These are phyloP conservation scores for Scleroderma bovista DNA, from an alignment of 768 basidiomycete species.

Conservation along the genomic window DNA sequence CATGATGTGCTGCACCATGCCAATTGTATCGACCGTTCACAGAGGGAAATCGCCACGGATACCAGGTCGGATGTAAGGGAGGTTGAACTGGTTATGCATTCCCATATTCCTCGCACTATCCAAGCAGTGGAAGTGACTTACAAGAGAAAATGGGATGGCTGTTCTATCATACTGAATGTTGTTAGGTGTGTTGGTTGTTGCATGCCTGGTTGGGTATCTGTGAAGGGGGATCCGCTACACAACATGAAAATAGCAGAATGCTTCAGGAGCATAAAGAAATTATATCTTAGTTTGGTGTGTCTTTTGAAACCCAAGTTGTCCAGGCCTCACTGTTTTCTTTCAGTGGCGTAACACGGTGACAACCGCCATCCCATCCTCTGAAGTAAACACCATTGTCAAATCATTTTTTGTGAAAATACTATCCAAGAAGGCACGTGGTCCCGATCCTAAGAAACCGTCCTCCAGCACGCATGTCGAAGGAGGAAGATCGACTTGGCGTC, in stretches of 20 bases:
- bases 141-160: neutral
- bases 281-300: neutral
- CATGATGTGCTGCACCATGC: neutral
- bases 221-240: neutral
- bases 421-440: neutral
- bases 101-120: neutral
- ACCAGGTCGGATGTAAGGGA: neutral
- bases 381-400: neutral
- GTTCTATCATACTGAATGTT: neutral
- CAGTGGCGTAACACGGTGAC: neutral
- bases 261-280: neutral
- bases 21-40: neutral
- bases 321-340: neutral
- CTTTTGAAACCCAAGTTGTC: neutral
- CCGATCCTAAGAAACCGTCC: too few relatives aligned
- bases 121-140: neutral
- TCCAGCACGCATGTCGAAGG: too few relatives aligned
- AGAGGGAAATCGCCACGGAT: neutral
- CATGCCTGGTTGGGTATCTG: neutral
- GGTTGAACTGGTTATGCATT: neutral
- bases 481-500: too few relatives aligned
- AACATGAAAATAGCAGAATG: neutral
- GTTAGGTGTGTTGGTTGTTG: neutral
- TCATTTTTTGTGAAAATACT: neutral
- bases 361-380: neutral